Evolutionary conservation across 2,329 filamentous ascomycete species (phyloP).

Genomic region (Colletotrichum tamarilloi): DNA sequence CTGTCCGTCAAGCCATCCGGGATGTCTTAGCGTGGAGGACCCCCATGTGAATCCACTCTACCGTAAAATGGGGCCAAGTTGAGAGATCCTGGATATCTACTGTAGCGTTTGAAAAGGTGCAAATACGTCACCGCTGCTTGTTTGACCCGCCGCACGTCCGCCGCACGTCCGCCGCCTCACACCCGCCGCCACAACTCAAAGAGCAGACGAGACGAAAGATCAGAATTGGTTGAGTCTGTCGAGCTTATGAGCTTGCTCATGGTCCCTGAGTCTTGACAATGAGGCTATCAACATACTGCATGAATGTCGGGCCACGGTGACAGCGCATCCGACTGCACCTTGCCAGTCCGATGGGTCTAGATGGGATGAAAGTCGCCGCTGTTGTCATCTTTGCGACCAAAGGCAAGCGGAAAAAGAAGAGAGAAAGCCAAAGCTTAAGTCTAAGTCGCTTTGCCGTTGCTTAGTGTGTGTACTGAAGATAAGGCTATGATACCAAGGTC

Average conservation of each 20-base stretch:
- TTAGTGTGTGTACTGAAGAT: not conserved
- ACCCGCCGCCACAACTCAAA: not conserved
- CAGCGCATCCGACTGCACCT: not conserved
- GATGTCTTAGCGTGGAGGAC: conserved; percentile 5
- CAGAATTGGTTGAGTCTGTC: not conserved
- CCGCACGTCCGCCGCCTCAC: not conserved
- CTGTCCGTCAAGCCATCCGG: not conserved
- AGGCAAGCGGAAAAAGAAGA: not conserved
- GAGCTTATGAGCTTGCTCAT: not conserved
- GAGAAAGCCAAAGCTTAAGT: not conserved
- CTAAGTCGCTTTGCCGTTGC: not conserved
- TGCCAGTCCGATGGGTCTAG: not conserved
- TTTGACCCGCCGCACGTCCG: not conserved
- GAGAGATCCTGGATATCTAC: not conserved
- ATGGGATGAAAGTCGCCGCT: conserved; percentile 17
- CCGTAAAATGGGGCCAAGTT: conserved; percentile 11
- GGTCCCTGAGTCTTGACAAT: not conserved
- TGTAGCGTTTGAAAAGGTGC: conserved; percentile 25
- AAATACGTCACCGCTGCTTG: not conserved
- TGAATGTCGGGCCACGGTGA: not conserved
- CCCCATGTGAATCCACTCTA: conserved; percentile 21
- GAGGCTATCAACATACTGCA: not conserved
- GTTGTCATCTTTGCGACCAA: not conserved
- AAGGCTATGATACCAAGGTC: not conserved
- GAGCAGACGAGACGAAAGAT: not conserved